phyloP scores from a whole-genome alignment of 2,329 filamentous ascomycete species.

The Aspergillus pseudotamarii region DNA sequence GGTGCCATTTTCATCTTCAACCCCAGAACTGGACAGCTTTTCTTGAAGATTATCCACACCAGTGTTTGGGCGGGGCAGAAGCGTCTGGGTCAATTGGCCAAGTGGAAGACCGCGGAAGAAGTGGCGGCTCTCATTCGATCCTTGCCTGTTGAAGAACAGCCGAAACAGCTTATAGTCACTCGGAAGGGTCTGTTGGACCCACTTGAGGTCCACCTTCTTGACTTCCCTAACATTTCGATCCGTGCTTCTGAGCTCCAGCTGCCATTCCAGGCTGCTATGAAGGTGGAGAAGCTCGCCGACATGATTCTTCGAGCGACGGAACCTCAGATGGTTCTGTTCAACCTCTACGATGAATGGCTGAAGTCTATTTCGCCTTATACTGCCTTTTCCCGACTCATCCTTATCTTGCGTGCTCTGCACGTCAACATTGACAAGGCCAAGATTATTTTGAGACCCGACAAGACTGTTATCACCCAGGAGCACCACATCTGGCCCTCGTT shows the following conservation, averaged over 20 bases:
- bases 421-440: constrained; percentile 99
- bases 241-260: constrained; percentile 94
- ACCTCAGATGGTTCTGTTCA: constrained; percentile 99
- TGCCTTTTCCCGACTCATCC: constrained; percentile 89
- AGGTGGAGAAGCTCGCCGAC: constrained; percentile 97
- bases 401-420: constrained; percentile 92
- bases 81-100: constrained; percentile 94
- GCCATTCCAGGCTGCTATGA: constrained; percentile 99
- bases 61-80: constrained; percentile 99
- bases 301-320: constrained; percentile 98
- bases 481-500: constrained; percentile 98
- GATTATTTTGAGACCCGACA: constrained; percentile 89
- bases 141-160: constrained; percentile 94
- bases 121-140: constrained; percentile 96
- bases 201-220: constrained; percentile 92
- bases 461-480: constrained; percentile 96
- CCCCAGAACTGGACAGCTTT: constrained; percentile 93
- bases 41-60: constrained; percentile 99
- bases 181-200: constrained; percentile 96
- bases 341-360: constrained; percentile 97
- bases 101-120: constrained; percentile 99
- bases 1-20: constrained; percentile 99
- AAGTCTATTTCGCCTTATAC: constrained; percentile 99
- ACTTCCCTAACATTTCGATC: constrained; percentile 99
- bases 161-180: constrained; percentile 97